Conservation (phyloP, 1,139 yeast species). For the Blastobotrys illinoisensis region DNA sequence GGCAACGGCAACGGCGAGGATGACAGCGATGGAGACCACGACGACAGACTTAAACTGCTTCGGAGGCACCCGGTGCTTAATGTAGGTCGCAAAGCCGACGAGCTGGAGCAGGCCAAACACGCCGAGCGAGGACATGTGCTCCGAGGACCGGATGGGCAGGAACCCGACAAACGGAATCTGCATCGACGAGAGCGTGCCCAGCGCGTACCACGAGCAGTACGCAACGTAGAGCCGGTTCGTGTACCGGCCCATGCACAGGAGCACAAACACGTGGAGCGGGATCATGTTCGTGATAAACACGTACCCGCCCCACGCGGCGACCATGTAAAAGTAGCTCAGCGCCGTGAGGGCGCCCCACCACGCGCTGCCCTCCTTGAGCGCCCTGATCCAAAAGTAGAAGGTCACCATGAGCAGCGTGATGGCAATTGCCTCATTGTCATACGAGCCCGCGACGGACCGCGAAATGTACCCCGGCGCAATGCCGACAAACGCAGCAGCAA, state of each 20-base stretch:
- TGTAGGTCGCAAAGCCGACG: conserved; percentile 79
- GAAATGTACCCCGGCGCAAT: conserved; percentile 98
- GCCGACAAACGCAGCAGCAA: conserved; percentile 93
- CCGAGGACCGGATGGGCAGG: conserved; percentile 92
- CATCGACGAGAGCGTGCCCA: conserved; percentile 97
- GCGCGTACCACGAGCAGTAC: conserved; percentile 92
- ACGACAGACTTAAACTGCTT: conserved; percentile 72
- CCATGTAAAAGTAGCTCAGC: conserved; percentile 93
- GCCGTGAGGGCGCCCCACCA: conserved; percentile 83
- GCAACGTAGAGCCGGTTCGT: conserved; percentile 78
- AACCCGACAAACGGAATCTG: conserved; percentile 98
- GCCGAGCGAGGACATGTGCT: conserved; percentile 98
- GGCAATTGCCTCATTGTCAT: conserved; percentile 98
- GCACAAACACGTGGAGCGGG: conserved; percentile 89
- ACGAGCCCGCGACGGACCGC: conserved; percentile 97
- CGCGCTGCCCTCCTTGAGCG: conserved; percentile 85
- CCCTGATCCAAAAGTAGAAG: conserved; percentile 92
- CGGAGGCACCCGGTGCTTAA: conserved; percentile 67
- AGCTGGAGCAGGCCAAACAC: conserved; percentile 93
- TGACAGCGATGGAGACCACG: conserved; percentile 50
- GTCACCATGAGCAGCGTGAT: conserved; percentile 94
- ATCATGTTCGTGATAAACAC: conserved; percentile 97
- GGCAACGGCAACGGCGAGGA: conserved; percentile 57
- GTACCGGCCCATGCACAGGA: conserved; percentile 92
- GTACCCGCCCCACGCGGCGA: conserved; percentile 99